Evolutionary conservation across 2,329 filamentous ascomycete species (phyloP), one percentile per base, ranked within the genome.

Genomic region (Xylariales sp.): DNA sequence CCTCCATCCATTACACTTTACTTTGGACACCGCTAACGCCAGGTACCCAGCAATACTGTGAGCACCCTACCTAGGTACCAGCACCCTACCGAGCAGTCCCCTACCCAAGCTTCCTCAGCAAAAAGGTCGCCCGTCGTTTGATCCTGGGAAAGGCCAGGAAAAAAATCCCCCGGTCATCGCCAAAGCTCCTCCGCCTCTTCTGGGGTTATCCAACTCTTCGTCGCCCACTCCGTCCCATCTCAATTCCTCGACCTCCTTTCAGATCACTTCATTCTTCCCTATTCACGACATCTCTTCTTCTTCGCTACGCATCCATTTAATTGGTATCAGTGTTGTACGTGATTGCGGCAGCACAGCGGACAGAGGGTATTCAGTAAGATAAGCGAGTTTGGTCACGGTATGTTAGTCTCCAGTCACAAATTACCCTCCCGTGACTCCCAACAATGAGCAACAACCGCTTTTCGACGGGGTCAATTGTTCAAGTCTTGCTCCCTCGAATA

Each of bases 171-270:
- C 55, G 49, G 69, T 39, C 60, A 45, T 68, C 60, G 56, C 59
- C 69, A 68, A 53, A 68, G 12, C 62, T 68, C 68, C 59, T 65
- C 65, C 62, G 62, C 46, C 65, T 68, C 43, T 49, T 50, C 43
- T 54, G 30, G 41, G 63, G 48, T 69, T 66, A 68, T 69, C 65
- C 68, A 65, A 69, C 62, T 68, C 65, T 63, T 49, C 55, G 59
- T 61, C 62, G 57, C 59, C 68, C 67, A 69, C 65, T 59, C 64
- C 30, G 41, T 69, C 64, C 54, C 65, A 63, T 50, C 64, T 59
- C 67, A 63, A 64, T 57, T 62, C 54, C 50, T 66, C 61, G 43
- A 63, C 50, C 64, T 68, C 48, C 61, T 52, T 59, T 34, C 34
- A 61, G 57, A 70, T 46, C 58, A 63, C 55, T 65, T 50, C 36